Evolutionary conservation across 2,329 filamentous ascomycete genomes (phyloP), one percentile per base, ranked within the genome.

Genomic region (Scleromitrula shiraiana): DNA sequence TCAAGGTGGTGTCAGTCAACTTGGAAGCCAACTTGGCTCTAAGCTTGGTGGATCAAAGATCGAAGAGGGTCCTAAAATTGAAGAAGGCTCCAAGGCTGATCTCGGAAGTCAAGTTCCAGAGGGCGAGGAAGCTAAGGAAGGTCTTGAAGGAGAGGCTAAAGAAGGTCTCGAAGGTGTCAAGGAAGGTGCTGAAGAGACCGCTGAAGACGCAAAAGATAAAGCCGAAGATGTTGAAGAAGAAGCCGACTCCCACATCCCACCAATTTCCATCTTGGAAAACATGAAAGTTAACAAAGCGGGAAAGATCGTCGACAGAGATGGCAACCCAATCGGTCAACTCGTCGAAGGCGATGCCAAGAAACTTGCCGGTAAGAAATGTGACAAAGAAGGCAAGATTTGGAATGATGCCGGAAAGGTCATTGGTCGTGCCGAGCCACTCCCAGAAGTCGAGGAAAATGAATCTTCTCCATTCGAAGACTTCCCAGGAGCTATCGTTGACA

Each of bases 381-480:
- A 86, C 55, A 79, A 77, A 47, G 68, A 85, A 38, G 84, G 84
- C 36, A 72, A 83, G 55, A 82, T 88, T 66, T 87, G 81, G 78
- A 82, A 83, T 60, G 81, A 86, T 54, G 70, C 70, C 9, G 84
- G 84, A 51, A 77, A 85, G 61, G 70, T 83, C 32, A 74, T 87
- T 43, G 84, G 83, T 24, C 75, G 76, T 46, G 79, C 75, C 39
- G 81, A 87, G 65, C 74, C 82, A 7, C 75, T 84, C 46, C 76
- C 82, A 2, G 70, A 76, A 15, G 62, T 60, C 12, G 76, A 80
- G 56, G 70, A 74, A 40, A 72, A 72, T 0, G 59, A 64, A 27
- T 52, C 55, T 4, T 66, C 73, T 5, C 77, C 77, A 0, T 81
- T 80, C 48, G 76, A 80, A 55, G 73, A 76, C 50, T 80, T 78